Percentiles rank a stretch among this genome's conserved stretches.
These are phyloP conservation scores for Pichia sp. DNA, from an alignment of 1,139 yeast genomes.

Conservation along the genomic window DNA sequence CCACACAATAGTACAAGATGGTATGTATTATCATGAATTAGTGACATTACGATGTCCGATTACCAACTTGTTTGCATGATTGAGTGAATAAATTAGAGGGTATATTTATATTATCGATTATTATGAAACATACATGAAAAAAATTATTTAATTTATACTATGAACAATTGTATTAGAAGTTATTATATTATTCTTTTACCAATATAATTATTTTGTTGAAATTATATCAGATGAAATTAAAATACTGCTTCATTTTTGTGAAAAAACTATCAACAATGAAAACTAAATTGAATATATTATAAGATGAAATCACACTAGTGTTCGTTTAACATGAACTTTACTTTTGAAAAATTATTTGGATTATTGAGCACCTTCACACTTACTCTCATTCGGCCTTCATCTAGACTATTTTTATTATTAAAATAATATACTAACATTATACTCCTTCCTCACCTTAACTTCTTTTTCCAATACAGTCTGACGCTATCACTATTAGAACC, in stretches of 20 bases:
- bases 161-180: neutral
- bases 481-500: constrained; percentile 99
- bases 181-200: neutral
- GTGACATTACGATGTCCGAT: neutral
- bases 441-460: constrained; percentile 2
- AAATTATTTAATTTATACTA: neutral
- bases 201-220: no score
- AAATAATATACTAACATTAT: neutral
- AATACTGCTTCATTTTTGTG: no score
- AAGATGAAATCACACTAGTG: no score
- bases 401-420: neutral
- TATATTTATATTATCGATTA: neutral
- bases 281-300: no score
- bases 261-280: no score
- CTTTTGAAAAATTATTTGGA: neutral
- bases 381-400: neutral
- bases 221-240: neutral
- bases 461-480: constrained; percentile 49
- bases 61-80: neutral
- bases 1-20: constrained; percentile 18
- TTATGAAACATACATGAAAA: neutral
- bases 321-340: no score
- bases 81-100: neutral
- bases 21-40: constrained; percentile 12
- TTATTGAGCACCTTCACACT: neutral